Evolutionary conservation across 257 asterid genomes (phyloP), one percentile per base, ranked within the genome.

Genomic region (Capsicum baccatum): DNA sequence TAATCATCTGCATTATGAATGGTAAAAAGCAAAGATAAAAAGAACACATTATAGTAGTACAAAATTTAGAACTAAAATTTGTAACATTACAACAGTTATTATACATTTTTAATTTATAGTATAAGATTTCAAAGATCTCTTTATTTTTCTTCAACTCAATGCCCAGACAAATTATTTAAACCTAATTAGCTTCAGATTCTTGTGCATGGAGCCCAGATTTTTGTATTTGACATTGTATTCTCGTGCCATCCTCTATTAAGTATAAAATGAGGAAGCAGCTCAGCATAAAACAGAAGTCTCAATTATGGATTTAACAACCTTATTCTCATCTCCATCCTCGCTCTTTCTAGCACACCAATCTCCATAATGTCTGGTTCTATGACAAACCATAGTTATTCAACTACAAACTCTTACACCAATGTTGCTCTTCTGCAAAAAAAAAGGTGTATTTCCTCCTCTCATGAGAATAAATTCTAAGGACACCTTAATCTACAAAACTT

Each of bases 161-260:
- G 33, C 33, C 33, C 33, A 26, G 1, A 26, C 33, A 26, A 26
- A 26, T 26, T 26, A 26, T 26, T 26, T 26, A 26, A 26, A 26
- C 33, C 48, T 26, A 26, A 26, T 26, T 26, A 26, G 39, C 21
- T 74, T 48, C 81, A 74, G 82, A 71, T 69, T 83, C 80, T 71
- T 83, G 60, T n/a, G 64, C 50, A 83, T 70, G 82, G 54, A 16
- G 16, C 21, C 54, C 0, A 83, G 85, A 83, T 83, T 83, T 35
- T 57, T 5, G 52, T 16, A 83, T 68, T 66, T 83, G 68, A 37
- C 8, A 69, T 17, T 56, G 3, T 67, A 62, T 58, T 82, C 50
- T 83, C 15, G 8, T 39, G 16, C 59, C 74, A 60, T 17, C 70
- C 59, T 19, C 11, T 74, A 50, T 50, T 35, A 13, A 15, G 16